A percentile compares a stretch with the other conserved stretches of the same genome.
Conservation (phyloP, 176 grass and related monocot genomes). For the Elaeis guineensis region DNA sequence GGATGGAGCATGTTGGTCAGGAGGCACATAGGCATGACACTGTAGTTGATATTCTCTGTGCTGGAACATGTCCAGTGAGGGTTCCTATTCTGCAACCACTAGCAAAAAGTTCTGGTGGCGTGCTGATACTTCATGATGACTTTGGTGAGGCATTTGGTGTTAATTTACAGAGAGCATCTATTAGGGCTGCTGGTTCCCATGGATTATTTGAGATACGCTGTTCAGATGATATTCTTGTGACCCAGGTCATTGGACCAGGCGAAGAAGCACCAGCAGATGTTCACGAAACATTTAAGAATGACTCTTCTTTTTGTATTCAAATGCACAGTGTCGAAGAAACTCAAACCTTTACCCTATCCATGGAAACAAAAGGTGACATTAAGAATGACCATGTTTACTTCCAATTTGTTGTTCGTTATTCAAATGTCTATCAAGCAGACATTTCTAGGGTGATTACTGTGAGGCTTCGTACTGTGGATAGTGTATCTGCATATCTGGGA, state of each 20-base stretch:
- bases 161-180: constrained; percentile 86
- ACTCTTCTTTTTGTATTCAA: constrained; percentile 75
- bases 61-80: constrained; percentile 80
- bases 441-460: constrained; percentile 77
- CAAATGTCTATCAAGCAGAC: constrained; percentile 78
- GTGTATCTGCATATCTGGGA: constrained; percentile 60
- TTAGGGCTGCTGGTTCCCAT: constrained; percentile 71
- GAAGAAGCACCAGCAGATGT: constrained; percentile 84
- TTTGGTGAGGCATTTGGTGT: constrained; percentile 98
- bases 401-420: constrained; percentile 83
- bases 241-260: constrained; percentile 93
- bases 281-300: constrained; percentile 91
- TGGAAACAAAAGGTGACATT: constrained; percentile 81
- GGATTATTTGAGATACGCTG: constrained; percentile 90
- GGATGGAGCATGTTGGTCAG: constrained; percentile 84
- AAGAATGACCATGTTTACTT: constrained; percentile 84
- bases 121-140: constrained; percentile 95
- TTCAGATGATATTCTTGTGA: constrained; percentile 86
- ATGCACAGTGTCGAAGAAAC: constrained; percentile 92
- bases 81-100: constrained; percentile 76
- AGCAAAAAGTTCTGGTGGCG: constrained; percentile 82
- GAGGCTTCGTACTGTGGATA: constrained; percentile 65
- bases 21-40: constrained; percentile 73
- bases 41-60: constrained; percentile 82
- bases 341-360: constrained; percentile 88